Conservation (phyloP, 345 rosid genomes). For the Dipteronia dyeriana region DNA sequence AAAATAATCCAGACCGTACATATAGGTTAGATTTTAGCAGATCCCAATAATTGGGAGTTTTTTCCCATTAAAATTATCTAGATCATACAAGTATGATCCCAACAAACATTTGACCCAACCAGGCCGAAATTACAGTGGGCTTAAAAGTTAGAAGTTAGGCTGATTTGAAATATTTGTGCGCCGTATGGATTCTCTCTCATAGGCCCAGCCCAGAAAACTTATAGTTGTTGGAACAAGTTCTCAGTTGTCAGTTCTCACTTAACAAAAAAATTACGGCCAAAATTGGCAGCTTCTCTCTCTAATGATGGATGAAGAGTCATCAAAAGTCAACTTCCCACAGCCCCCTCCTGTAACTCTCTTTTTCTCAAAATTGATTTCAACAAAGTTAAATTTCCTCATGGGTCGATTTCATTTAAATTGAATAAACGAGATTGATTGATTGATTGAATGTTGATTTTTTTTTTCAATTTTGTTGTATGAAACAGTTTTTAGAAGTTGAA, state of each 20-base stretch:
- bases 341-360: not conserved
- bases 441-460: not conserved
- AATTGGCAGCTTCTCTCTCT: slow-evolving; percentile 21
- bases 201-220: not conserved
- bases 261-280: too few relatives aligned
- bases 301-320: slow-evolving; percentile 12
- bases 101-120: too few relatives aligned
- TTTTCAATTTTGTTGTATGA: not conserved
- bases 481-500: slow-evolving; percentile 67
- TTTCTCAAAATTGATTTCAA: not conserved
- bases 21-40: too few relatives aligned
- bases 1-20: too few relatives aligned
- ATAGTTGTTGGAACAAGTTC: not conserved
- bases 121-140: too few relatives aligned
- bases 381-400: not conserved
- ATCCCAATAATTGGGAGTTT: too few relatives aligned
- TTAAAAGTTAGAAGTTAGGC: too few relatives aligned
- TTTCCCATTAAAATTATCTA: too few relatives aligned
- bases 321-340: not conserved
- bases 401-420: not conserved
- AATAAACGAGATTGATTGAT: not conserved
- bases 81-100: too few relatives aligned
- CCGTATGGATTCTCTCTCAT: not conserved
- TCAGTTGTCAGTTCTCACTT: not conserved
- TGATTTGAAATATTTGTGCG: too few relatives aligned